Base-by-base conservation (phyloP, 2,329 filamentous ascomycete species). In the Aquanectria penicillioides region DNA sequence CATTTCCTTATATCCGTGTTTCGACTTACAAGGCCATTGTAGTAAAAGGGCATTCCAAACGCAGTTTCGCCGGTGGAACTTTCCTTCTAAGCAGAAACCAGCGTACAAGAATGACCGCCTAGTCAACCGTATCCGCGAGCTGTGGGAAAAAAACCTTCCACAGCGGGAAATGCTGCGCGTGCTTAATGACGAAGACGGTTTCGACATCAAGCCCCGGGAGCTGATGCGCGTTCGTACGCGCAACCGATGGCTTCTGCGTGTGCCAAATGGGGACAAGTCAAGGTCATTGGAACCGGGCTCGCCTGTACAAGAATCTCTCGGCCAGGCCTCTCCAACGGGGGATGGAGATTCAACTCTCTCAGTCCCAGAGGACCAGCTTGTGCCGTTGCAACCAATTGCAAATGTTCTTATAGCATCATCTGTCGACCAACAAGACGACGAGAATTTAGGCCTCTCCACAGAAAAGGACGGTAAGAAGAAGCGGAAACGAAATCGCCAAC, bases 51-150 rank as follows among this genome's bases (percentile, higher is more conserved):
- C 89, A 37, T 92, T 89, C 61, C 90, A 93, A 74, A 87, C 83
- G 4, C 89, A 93, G 66, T 92, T 93, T 75, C 89, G 88, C 70
- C 82, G 86, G 72, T 95, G 92, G 92, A 84, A 86, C 7, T 94
- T 95, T 66, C 91, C 91, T 12, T 86, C 83, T 57, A 92, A 92
- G 73, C 87, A 91, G 66, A 87, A 89, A 59, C 87, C 88, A 1
- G 87, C 88, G 2, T 86, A 93, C 71, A 90, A 90, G 69, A 89
- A 93, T 71, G 79, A 82, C 12, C 80, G 79, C 20, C 83, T 94
- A 7, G 86, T 91, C 34, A 83, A 83, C 15, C 86, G 92, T 25
- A 83, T 94, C 60, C 88, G 87, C 70, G 85, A 94, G 75, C 81
- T 95, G 68, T 95, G 92, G 92, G 88, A 92, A 72, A 81, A 80